Conservation (phyloP, 2,329 filamentous ascomycete genomes). For the Diaporthe aspalathi region DNA sequence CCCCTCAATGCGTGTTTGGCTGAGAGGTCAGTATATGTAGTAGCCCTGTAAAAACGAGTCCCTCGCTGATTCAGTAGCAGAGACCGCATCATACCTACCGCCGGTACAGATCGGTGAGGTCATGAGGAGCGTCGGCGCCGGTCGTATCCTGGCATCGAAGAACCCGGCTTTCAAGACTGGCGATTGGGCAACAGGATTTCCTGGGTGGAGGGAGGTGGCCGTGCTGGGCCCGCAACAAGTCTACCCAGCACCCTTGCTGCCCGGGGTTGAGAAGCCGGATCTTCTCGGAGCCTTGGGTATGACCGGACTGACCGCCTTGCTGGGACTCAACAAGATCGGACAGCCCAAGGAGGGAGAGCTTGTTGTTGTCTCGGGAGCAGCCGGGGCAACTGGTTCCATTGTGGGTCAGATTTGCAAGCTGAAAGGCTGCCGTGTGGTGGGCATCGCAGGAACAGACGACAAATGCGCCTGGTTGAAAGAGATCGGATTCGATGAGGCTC, state of each 20-base stretch:
- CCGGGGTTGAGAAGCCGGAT: slow-evolving; percentile 57
- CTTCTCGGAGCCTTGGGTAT: slow-evolving; percentile 65
- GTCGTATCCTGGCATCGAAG: slow-evolving; percentile 62
- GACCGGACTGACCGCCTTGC: slow-evolving; percentile 75
- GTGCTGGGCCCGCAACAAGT: slow-evolving; percentile 59
- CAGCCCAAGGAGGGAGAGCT: slow-evolving; percentile 71
- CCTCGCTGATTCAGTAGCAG: slow-evolving; percentile 19
- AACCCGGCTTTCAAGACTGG: slow-evolving; percentile 60
- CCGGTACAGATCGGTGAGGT: slow-evolving; percentile 70
- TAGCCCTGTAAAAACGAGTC: no score
- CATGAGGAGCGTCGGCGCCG: slow-evolving; percentile 69
- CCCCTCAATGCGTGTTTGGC: slow-evolving; percentile 73
- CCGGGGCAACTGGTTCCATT: slow-evolving; percentile 74
- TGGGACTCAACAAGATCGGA: slow-evolving; percentile 73
- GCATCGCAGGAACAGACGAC: slow-evolving; percentile 65
- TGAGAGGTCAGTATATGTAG: slow-evolving; percentile 59
- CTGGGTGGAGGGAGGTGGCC: slow-evolving; percentile 69
- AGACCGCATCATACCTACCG: slow-evolving; percentile 62
- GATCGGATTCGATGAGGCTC: slow-evolving; percentile 73
- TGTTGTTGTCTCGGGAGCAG: slow-evolving; percentile 74
- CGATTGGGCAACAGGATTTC: slow-evolving; percentile 60
- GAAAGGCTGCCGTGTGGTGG: slow-evolving; percentile 65
- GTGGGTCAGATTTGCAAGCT: slow-evolving; percentile 76
- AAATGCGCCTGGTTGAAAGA: slow-evolving; percentile 72
- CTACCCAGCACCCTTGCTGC: slow-evolving; percentile 43